Base-by-base conservation (phyloP, 306 rosid genomes). In the Cajanus cajan region DNA sequence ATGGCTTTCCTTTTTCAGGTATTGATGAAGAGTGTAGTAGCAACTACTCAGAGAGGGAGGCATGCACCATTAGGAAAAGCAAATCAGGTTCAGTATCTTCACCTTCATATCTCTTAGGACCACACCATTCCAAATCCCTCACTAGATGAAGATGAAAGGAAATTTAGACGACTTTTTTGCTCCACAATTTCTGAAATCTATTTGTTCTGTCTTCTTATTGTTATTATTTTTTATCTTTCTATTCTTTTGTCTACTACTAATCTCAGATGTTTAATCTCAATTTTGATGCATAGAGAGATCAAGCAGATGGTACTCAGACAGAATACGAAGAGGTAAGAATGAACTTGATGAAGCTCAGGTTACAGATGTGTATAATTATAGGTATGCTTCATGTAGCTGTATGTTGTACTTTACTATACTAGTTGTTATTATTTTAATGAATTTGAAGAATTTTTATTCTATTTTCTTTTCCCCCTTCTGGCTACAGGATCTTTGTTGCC, bases 31-130 rank as follows among this genome's bases (percentile, higher is more conserved):
- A 91, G 90, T 84, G 93, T 87, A 86, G 89, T 70, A 91, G 71
- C 90, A 81, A 80, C 68, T 86, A 76, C 86, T 72, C 94, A 72
- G 94, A 85, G 89, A 87, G 90, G 73, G 94, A 87, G 73, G 87
- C 93, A 72, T 91, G 93, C 90, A 88, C 90, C 40, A 82, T 87
- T 84, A 93, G 87, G 90, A 91, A 90, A 89, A 93, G 97, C 77
- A 91, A 81, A 86, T 84, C 93, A 92, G 98, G 98, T 90, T 92
- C 89, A 84, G 78, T 72, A 75, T 78, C 85, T 73, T 78, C 71
- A 82, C 84, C 75, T 57, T 77, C 59, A 61, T 67, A 57, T 68
- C 78, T 73, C 77, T 80, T 83, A 86, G 92, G 95, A 90, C 95
- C 95, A 86, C 90, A 74, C 25, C 79, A 47, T 73, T 86, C 82